phyloP scores from a whole-genome alignment of 805 yeast genomes.

The Teunomyces panamensis region DNA sequence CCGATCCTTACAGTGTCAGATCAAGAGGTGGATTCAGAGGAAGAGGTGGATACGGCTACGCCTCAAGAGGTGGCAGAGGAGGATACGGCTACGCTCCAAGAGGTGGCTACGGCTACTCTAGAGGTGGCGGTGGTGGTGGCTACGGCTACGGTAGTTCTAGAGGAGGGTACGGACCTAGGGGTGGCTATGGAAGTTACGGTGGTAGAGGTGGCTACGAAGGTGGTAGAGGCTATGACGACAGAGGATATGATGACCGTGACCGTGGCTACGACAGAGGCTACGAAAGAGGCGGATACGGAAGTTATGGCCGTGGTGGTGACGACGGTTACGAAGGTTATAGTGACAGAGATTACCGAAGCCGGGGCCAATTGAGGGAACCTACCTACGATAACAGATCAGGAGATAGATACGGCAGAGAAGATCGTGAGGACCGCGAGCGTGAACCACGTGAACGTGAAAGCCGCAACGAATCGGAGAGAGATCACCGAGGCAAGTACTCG shows the following conservation, averaged over 20 bases:
- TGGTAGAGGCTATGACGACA: constrained; percentile 10
- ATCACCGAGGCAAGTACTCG: constrained; percentile 31
- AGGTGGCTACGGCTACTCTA: constrained; percentile 24
- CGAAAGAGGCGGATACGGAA: constrained; percentile 8
- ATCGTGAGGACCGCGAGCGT: constrained; percentile 6
- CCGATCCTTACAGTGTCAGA: constrained; percentile 48
- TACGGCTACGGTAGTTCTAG: constrained; percentile 13
- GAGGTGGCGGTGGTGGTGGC: constrained; percentile 21
- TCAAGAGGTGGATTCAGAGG: constrained; percentile 24
- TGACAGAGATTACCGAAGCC: constrained; percentile 12
- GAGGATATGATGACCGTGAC: constrained; percentile 14
- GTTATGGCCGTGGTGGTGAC: constrained; percentile 19
- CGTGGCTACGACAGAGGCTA: constrained; percentile 15
- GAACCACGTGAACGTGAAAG: constrained; percentile 7
- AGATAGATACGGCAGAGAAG: constrained; percentile 10
- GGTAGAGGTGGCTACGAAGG: constrained; percentile 19
- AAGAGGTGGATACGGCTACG: constrained; percentile 16
- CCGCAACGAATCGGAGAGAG: neutral
- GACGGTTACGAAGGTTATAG: constrained; percentile 13
- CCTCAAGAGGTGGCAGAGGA: constrained; percentile 16
- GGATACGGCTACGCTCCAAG: constrained; percentile 14
- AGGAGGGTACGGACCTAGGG: constrained; percentile 8
- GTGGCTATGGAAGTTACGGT: constrained; percentile 15
- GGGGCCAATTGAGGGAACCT: constrained; percentile 16
- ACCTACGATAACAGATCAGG: constrained; percentile 13